phyloP scores from a whole-genome alignment of 257 asterid species.

The Rehmannia glutinosa region DNA sequence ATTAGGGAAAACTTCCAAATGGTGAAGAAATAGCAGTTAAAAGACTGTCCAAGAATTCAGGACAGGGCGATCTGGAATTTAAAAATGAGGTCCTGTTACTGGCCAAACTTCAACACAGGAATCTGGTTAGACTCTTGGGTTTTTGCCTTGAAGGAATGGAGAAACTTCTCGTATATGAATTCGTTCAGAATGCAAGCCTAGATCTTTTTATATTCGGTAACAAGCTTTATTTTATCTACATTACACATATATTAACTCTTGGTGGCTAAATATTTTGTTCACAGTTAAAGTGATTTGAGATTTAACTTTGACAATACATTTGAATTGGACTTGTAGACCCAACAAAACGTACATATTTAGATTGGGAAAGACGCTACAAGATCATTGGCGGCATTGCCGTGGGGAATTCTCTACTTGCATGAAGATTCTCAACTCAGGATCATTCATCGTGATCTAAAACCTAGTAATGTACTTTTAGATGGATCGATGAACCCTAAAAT shows the following conservation, averaged over 20 bases:
- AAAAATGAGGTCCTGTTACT: slow-evolving; percentile 30
- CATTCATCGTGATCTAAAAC: slow-evolving; percentile 38
- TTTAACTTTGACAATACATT: too few relatives aligned
- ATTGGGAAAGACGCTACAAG: slow-evolving; percentile 29
- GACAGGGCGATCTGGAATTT: slow-evolving; percentile 37
- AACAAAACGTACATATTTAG: not conserved
- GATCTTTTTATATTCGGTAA: slow-evolving; percentile 36
- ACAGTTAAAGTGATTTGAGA: not conserved
- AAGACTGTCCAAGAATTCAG: slow-evolving; percentile 23
- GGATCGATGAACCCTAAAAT: slow-evolving; percentile 37
- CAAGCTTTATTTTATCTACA: not conserved
- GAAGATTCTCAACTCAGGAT: slow-evolving; percentile 36
- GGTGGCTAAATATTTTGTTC: not conserved
- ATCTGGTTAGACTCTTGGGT: slow-evolving; percentile 32
- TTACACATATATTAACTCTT: not conserved
- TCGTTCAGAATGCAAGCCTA: slow-evolving; percentile 28
- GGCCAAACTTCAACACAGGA: slow-evolving; percentile 32
- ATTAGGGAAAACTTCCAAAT: slow-evolving; percentile 29
- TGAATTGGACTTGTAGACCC: slow-evolving; percentile 12
- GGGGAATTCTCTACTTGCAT: slow-evolving; percentile 28
- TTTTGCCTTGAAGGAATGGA: slow-evolving; percentile 24
- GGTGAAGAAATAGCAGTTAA: slow-evolving; percentile 35
- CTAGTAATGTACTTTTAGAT: slow-evolving; percentile 32
- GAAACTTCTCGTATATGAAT: slow-evolving; percentile 31
- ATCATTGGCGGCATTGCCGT: slow-evolving; percentile 28